These are phyloP conservation scores for Odontarrhena argentea DNA, from an alignment of 345 rosid genomes.

Conservation along the genomic window DNA sequence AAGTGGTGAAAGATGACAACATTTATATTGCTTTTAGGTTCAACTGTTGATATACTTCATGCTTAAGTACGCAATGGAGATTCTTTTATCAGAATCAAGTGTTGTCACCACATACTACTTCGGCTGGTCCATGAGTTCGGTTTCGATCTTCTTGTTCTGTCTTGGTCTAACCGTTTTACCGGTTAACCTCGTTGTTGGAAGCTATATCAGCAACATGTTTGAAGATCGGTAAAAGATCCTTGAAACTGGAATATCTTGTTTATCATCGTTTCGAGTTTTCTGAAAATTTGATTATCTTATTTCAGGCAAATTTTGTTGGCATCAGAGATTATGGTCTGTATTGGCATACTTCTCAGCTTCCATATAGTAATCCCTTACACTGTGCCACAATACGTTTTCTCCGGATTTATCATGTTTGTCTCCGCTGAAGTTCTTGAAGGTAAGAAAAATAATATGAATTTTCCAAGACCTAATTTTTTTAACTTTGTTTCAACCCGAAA, in stretches of 20 bases:
- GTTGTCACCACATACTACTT: slow-evolving; percentile 85
- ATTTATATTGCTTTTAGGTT: slow-evolving; percentile 50
- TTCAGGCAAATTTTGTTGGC: slow-evolving; percentile 89
- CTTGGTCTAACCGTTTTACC: slow-evolving; percentile 95
- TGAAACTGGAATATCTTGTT: neutral
- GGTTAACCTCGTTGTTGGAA: slow-evolving; percentile 81
- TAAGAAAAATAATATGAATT: slow-evolving; percentile 17
- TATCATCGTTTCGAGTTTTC: neutral
- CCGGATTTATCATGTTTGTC: slow-evolving; percentile 89
- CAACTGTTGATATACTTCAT: slow-evolving; percentile 93
- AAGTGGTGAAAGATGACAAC: neutral
- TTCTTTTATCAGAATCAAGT: slow-evolving; percentile 92
- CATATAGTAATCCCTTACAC: slow-evolving; percentile 62
- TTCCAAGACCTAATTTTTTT: neutral
- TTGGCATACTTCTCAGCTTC: slow-evolving; percentile 86
- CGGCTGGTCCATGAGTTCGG: slow-evolving; percentile 71
- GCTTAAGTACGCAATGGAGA: slow-evolving; percentile 94
- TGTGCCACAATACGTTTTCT: slow-evolving; percentile 78
- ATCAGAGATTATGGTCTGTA: slow-evolving; percentile 80
- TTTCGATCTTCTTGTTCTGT: slow-evolving; percentile 83
- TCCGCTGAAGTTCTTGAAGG: slow-evolving; percentile 98
- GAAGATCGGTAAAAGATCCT: slow-evolving; percentile 73
- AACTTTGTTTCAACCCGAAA: neutral
- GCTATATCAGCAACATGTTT: slow-evolving; percentile 92
- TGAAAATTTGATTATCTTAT: slow-evolving; percentile 24